Base-by-base conservation (phyloP, 441 rosid species). In the Brassica hybrid region DNA sequence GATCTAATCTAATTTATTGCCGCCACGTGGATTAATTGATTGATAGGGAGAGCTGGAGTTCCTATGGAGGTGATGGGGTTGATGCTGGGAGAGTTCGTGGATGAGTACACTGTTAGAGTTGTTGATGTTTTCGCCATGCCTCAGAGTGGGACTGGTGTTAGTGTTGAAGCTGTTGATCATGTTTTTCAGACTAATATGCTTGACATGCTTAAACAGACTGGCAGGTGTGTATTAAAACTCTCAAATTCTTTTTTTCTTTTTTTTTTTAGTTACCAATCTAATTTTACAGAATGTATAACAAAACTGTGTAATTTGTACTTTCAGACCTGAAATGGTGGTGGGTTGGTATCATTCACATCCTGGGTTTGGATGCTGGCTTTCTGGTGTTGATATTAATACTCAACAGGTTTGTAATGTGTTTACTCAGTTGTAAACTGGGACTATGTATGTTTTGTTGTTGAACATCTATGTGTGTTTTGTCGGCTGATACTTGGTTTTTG, bases 301-400 rank as follows among this genome's bases (percentile, higher is more conserved):
- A 54, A 19, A 32, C 6, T 60, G 5, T 65, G 52, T 56, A 64
- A 27, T 27, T 27, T 1, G 4, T 70, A 5, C 0, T 75, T 19
- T 0, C 54, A 93, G 99, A 83, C 99, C 97, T 57, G 98, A 96
- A 81, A 96, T 96, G 99, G 99, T 96, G 72, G 99, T 96, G 23
- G 99, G 98, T 4, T 96, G 99, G 99, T 96, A 93, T 86, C 99
- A 96, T 80, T 93, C 99, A 0, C 99, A 96, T 86, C 99, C 98
- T 74, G 99, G 99, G 79, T 96, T 96, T 82, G 99, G 99, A 34
- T 96, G 98, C 84, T 96, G 99, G 99, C 97, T 96, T 45, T 96
- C 99, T 68, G 99, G 99, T 2, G 99, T 96, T 45, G 99, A 96
- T 87, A 93, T 96, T 77, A 96, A 93, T 73, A 93, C 99, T 1